Base-by-base conservation (phyloP, 1,139 yeast species). In the Kodamaea derodonti region DNA sequence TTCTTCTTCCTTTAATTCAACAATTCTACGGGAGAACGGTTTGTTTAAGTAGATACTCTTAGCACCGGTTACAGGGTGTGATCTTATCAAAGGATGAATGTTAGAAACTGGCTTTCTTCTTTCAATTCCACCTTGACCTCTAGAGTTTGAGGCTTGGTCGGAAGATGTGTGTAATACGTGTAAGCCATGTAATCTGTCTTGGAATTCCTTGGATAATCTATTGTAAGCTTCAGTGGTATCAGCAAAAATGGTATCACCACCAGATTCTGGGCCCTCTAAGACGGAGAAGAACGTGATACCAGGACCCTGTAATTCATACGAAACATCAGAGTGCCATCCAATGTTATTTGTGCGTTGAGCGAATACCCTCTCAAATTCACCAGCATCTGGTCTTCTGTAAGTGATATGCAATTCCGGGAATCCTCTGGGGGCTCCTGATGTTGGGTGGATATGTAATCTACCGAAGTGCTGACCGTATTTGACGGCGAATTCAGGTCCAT, bases 1-100 rank as follows among this genome's bases (percentile, higher is more conserved):
- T 52, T 78, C 83, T 49, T 76, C 80, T 42, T 61, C 58, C 55
- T 76, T 75, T 53, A 72, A 65, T 31, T 78, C 83, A 30, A 72
- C 74, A 44, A 78, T 72, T 40, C 63, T 59, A 46, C 80, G 60
- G n/a, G 78, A 66, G 52, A 76, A 77, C 29, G 74, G 73, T 33
- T 65, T 66, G 56, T 75, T 76, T 43, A 77, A 72, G 52, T 61
- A 77, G 33, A 77, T 57, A 25, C 69, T 59, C 52, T 76, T 78
- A 42, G 65, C 65, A 32, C 69, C 67, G 10, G 81, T 75, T 13
- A 69, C 80, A 12, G 83, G 82, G 46, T 76, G 80, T 11, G 67
- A 62, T 53, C 82, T 69, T 30, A 78, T 69, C 45, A 77, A 61
- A 7, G 83, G 83, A 46, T 77, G 84, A 32, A 67, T 62, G 43